Base-by-base conservation (phyloP, 108 stramenopile genomes). In the Pinguiococcus pyrenoidosus region DNA sequence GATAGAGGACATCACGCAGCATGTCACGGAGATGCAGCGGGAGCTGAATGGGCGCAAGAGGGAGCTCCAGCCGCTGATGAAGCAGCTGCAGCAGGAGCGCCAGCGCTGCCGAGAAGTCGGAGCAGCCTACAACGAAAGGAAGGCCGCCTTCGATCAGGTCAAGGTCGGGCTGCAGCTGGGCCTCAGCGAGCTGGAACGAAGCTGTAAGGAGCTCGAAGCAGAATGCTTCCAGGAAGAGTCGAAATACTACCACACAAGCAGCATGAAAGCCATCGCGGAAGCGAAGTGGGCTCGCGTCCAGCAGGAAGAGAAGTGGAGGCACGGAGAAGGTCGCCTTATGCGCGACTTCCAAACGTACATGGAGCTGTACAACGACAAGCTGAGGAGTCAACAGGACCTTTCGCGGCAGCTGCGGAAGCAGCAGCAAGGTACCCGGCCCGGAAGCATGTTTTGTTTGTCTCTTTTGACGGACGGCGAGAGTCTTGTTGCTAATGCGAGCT, bases 1-100 rank as follows among this genome's bases (percentile, higher is more conserved):
- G 5, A 49, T 85, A 30, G 75, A 78, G 18, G 84, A 82, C 29
- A 82, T 83, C n/a, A 79, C 80, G 32, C 37, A 25, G 23, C 28
- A 75, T 21, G 80, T 82, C 1, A 32, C 44, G 38, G 10, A 41
- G 22, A 82, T 83, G 44, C 70, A 52, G 17, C n/a, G 30, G 10
- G 63, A 71, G 27, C 51, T 85, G 14, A 78, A 78, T 26, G 61
- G 38, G 30, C 69, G 57, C 56, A 68, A 75, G 50, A 41, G 45
- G 16, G 57, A 68, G 30, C 49, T 82, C 29, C 56, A 69, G 32
- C 81, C 78, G 26, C 75, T 57, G 58, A 64, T 73, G 13, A 37
- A 32, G 24, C 44, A 79, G 37, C 61, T 84, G 25, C 67, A 68
- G 26, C 54, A 70, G 14, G 42, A 62, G 36, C 64, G 77, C 25